Evolutionary conservation across 1,139 yeast species (phyloP), one percentile per base, ranked within the genome.

Genomic region (Debaryomyces sp.): DNA sequence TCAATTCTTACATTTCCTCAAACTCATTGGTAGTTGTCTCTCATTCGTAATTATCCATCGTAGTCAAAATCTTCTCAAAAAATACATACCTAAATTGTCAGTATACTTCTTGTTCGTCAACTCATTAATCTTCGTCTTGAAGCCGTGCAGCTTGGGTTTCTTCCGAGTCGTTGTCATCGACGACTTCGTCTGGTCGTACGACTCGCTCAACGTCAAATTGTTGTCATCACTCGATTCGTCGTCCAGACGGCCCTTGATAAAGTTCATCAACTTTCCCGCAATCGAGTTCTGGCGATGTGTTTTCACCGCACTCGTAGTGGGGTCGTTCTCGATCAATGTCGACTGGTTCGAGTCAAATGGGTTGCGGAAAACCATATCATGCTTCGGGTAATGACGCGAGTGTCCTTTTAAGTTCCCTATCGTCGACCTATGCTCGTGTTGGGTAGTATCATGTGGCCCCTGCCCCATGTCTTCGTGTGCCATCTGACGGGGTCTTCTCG

Each of bases 41-140:
- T 6, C 18, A 13, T 9, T 15, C 7, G 38, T 35, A 35, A 15
- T 18, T 18, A 17, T 18, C 21, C 21, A 18, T 18, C 5, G 21
- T 18, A 18, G 21, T 18, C 21, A 18, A 18, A 4, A 18, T 18
- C 2, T 18, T 8, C n/a, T 42, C 50, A 52, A 53, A 49, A 49
- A 22, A 67, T 73, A 75, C 80, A 57, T 75, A 75, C 80, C 74
- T 36, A 71, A 61, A 50, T 64, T 64, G 46, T 67, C 71, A 44
- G 70, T 66, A 47, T 55, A 54, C 54, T 71, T 57, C 48, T 72
- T 54, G 21, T 54, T 55, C 15, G 52, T 53, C 42, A 49, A 46
- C 45, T 43, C 45, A 29, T 38, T 44, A 22, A 42, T 30, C 35
- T 42, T 51, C 21, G 41, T 39, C 37, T 48, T 41, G 55, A 45